Evolutionary conservation across 1,284 basidiomycete genomes (phyloP), one percentile per base, ranked within the genome.

Genomic region (Trametes pubescens): DNA sequence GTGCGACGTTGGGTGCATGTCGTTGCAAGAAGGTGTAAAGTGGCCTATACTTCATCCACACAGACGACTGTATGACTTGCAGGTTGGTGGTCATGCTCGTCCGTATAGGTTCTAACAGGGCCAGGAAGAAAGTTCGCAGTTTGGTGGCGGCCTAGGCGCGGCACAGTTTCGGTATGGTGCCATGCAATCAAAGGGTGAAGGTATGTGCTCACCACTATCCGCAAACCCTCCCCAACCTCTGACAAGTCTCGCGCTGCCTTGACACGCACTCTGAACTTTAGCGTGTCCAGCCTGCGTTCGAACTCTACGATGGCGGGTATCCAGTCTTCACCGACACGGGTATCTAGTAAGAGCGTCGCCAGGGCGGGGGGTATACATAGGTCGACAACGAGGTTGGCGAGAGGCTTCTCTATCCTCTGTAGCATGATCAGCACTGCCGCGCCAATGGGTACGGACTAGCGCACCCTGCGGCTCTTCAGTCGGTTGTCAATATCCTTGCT

Each of bases 41-140:
- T 4, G 92, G 82, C 51, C 87, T 86, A 74, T 95, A 95, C 74
- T 96, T 96, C 64, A 97, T 80, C 57, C 99, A 83, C 0, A 96
- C 83, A 0, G 93, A 92, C 0, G 93, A 93, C 74, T 99, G 98
- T 2, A 99, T 82, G 51, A 98, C 90, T 71, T 95, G 94, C 79
- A 99, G 87, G 74, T 99, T 98, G 9, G 95, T 95, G 13, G 94
- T 91, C 69, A 99, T 91, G 65, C 89, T 95, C 24, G 80, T 81
- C 57, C 90, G 88, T 60, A 98, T 92, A 10, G 96, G 92, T 52
- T 91, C 87, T 68, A 99, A 85, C 6, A 98, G 80, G 1, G 88
- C 83, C 14, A 96, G 82, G 71, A 99, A 94, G 80, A 96, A 96
- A 0, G 84, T 81, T n/a, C 95, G 89, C 34, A 99, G 83, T 76